A percentile compares a stretch with the other conserved stretches of the same genome.
Evolutionary conservation across 2,329 filamentous ascomycete genomes (phyloP).

Genomic region (Coleophoma cylindrospora): DNA sequence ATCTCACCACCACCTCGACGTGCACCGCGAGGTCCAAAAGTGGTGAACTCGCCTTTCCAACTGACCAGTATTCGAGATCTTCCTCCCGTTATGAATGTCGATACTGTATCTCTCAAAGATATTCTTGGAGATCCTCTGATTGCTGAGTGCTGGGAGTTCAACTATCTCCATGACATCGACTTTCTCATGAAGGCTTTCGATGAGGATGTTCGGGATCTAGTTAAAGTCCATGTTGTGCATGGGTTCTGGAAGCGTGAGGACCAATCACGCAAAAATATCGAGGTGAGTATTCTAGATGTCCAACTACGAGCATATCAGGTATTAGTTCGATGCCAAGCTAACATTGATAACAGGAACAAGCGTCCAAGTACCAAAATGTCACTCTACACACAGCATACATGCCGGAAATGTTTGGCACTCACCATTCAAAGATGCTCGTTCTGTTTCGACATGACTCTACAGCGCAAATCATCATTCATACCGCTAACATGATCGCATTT

Average conservation of each 20-base stretch:
- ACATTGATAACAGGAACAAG: conserved; percentile 50
- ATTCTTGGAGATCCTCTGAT: conserved; percentile 57
- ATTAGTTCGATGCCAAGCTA: not conserved
- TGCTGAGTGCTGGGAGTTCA: conserved; percentile 50
- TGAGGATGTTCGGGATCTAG: conserved; percentile 42
- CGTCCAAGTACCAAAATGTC: conserved; percentile 60
- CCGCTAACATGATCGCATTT: conserved; percentile 82
- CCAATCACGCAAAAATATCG: conserved; percentile 35
- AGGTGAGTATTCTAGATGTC: conserved; percentile 33
- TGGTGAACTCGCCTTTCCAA: conserved; percentile 47
- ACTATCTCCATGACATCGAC: conserved; percentile 50
- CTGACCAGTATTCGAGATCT: conserved; percentile 53
- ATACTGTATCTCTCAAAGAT: conserved; percentile 48
- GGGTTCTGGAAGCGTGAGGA: conserved; percentile 65
- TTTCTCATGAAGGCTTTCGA: conserved; percentile 54
- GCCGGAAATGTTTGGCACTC: conserved; percentile 81
- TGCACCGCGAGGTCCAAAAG: conserved; percentile 4
- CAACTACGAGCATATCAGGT: conserved; percentile 10
- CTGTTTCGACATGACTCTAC: conserved; percentile 71
- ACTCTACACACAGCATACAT: conserved; percentile 69
- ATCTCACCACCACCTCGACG: conserved; percentile 22
- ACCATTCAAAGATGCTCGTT: conserved; percentile 74
- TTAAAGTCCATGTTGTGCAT: conserved; percentile 55
- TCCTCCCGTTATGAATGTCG: conserved; percentile 44
- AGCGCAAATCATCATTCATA: conserved; percentile 79